phyloP scores from a whole-genome alignment of 2,329 filamentous ascomycete species.

The Zasmidium citrigriseum region DNA sequence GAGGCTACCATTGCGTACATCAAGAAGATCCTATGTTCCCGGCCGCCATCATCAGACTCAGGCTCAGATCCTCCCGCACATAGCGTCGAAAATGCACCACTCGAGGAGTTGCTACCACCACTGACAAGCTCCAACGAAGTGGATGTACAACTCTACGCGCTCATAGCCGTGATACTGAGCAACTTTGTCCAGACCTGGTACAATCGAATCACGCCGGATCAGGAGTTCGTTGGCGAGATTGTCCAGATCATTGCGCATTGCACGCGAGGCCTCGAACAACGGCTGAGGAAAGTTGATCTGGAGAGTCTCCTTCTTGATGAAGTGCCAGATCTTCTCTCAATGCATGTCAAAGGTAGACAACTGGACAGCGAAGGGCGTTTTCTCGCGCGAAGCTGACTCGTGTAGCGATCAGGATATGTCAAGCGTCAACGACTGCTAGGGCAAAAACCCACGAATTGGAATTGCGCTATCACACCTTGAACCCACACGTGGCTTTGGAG shows the following conservation, averaged over 20 bases:
- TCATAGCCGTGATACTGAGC: constrained; percentile 84
- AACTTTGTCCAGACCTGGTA: constrained; percentile 96
- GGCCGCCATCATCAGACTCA: constrained; percentile 13
- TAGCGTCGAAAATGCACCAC: constrained; percentile 53
- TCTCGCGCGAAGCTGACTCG: constrained; percentile 14
- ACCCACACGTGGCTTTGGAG: constrained; percentile 76
- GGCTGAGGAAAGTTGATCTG: constrained; percentile 78
- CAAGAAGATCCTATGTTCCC: constrained; percentile 31
- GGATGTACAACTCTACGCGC: constrained; percentile 88
- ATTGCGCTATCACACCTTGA: constrained; percentile 72
- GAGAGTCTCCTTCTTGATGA: constrained; percentile 84
- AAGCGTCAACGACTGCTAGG: constrained; percentile 4
- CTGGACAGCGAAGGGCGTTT: constrained; percentile 6
- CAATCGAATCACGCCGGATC: constrained; percentile 84
- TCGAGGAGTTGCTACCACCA: constrained; percentile 82
- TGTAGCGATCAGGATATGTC: constrained; percentile 26
- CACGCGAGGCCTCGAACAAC: constrained; percentile 82
- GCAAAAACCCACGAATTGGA: constrained; percentile 13
- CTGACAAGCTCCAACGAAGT: constrained; percentile 93
- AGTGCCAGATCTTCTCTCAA: constrained; percentile 76
- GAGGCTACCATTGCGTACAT: constrained; percentile 76
- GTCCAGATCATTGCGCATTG: constrained; percentile 91
- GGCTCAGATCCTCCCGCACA: constrained; percentile 6
- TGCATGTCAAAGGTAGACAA: constrained; percentile 81
- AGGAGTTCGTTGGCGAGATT: constrained; percentile 82